A percentile compares a stretch with the other conserved stretches of the same genome.
These are phyloP conservation scores for Phellinidium pouzarii DNA, from an alignment of 1,284 basidiomycete genomes.

Conservation along the genomic window DNA sequence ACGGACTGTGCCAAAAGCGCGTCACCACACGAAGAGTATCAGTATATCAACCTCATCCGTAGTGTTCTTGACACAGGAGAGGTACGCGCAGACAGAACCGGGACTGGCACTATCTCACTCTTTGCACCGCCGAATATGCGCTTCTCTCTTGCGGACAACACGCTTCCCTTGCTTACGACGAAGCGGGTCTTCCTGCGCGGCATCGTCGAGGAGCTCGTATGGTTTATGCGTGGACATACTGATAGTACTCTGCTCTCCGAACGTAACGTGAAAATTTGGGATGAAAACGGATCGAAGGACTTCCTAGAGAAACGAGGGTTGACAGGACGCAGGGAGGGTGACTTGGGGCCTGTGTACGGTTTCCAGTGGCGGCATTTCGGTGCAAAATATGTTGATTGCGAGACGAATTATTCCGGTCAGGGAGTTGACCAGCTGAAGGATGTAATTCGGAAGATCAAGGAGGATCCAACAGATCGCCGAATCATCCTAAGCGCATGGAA, in stretches of 20 bases:
- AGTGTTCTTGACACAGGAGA: slow-evolving; percentile 73
- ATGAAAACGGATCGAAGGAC: slow-evolving; percentile 87
- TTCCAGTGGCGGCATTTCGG: slow-evolving; percentile 99
- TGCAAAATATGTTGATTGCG: slow-evolving; percentile 79
- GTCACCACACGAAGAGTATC: slow-evolving; percentile 66
- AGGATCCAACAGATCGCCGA: slow-evolving; percentile 91
- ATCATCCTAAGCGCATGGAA: slow-evolving; percentile 98
- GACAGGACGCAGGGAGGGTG: slow-evolving; percentile 80
- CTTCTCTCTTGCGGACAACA: slow-evolving; percentile 71
- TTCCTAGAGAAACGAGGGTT: slow-evolving; percentile 86
- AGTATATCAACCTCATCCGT: slow-evolving; percentile 80
- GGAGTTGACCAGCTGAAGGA: slow-evolving; percentile 92
- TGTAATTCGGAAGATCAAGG: slow-evolving; percentile 87
- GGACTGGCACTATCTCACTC: slow-evolving; percentile 84
- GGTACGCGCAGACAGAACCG: slow-evolving; percentile 79
- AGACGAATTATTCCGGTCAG: slow-evolving; percentile 77
- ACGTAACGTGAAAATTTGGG: slow-evolving; percentile 96
- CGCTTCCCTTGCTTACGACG: slow-evolving; percentile 88
- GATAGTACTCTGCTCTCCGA: slow-evolving; percentile 73
- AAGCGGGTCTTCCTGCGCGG: slow-evolving; percentile 92
- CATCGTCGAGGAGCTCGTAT: slow-evolving; percentile 91
- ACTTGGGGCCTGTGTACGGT: slow-evolving; percentile 95
- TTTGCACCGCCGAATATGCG: slow-evolving; percentile 87
- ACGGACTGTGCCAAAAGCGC: background rate
- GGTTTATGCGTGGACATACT: slow-evolving; percentile 88